A percentile compares a stretch with the other conserved stretches of the same genome.
These are phyloP conservation scores for Claviceps sp. DNA, from an alignment of 2,329 filamentous ascomycete genomes.

Conservation along the genomic window DNA sequence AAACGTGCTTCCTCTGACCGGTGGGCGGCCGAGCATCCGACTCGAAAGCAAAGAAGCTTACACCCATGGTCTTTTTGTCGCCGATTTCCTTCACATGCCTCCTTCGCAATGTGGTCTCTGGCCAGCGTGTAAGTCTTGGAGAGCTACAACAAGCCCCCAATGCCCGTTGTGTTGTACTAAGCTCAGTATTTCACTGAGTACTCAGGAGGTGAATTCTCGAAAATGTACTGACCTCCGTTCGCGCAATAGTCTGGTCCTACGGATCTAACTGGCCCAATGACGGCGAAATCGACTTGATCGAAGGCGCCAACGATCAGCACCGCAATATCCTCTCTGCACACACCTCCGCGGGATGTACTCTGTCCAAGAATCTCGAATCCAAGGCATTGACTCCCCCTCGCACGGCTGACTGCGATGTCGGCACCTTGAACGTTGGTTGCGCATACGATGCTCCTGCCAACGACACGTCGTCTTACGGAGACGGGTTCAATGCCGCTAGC, in stretches of 20 bases:
- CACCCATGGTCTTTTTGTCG: slow-evolving; percentile 54
- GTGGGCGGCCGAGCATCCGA: slow-evolving; percentile 47
- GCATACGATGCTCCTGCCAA: slow-evolving; percentile 26
- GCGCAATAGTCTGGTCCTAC: slow-evolving; percentile 36
- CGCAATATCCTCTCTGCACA: slow-evolving; percentile 50
- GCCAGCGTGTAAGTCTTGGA: slow-evolving; percentile 44
- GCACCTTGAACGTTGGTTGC: slow-evolving; percentile 28
- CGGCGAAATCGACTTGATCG: slow-evolving; percentile 59
- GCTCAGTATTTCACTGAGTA: too few relatives aligned
- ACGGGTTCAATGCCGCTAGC: slow-evolving; percentile 50
- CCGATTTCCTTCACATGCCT: slow-evolving; percentile 64
- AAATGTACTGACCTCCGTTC: too few relatives aligned
- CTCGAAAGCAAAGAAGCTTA: slow-evolving; percentile 52
- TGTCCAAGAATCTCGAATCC: slow-evolving; percentile 10
- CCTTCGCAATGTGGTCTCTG: slow-evolving; percentile 56
- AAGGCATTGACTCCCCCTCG: slow-evolving; percentile 15
- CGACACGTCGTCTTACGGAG: slow-evolving; percentile 40
- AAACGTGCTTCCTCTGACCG: slow-evolving; percentile 21
- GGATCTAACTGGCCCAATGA: slow-evolving; percentile 44
- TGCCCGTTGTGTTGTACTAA: too few relatives aligned
- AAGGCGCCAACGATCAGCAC: slow-evolving; percentile 51
- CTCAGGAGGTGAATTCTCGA: too few relatives aligned
- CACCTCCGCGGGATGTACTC: slow-evolving; percentile 28
- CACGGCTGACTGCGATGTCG: slow-evolving; percentile 24
- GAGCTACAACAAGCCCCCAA: too few relatives aligned